Conservation (phyloP, 1,284 basidiomycete genomes). For the Anthracocystis setariae region DNA sequence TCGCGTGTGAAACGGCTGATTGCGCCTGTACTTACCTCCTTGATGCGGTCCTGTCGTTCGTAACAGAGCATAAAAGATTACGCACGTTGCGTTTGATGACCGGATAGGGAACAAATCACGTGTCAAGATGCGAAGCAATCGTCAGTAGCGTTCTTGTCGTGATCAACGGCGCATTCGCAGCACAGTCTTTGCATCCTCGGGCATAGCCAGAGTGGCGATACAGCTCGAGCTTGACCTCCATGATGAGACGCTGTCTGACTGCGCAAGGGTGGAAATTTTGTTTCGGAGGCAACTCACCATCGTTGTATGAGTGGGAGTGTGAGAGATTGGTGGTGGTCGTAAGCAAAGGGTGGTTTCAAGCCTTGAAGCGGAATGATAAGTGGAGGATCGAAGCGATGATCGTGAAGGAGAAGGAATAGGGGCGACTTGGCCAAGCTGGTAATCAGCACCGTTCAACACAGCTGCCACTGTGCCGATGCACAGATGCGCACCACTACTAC, state of each 20-base stretch:
- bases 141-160: too few relatives aligned
- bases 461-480: constrained; percentile 2
- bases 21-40: constrained; percentile 69
- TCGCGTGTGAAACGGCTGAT: too few relatives aligned
- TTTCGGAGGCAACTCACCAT: constrained; percentile 30
- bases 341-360: constrained; percentile 8
- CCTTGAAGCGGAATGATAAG: neutral
- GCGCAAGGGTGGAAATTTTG: too few relatives aligned
- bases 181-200: too few relatives aligned
- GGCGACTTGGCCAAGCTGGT: constrained; percentile 6
- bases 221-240: too few relatives aligned
- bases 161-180: too few relatives aligned
- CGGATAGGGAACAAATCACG: neutral
- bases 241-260: too few relatives aligned
- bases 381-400: constrained; percentile 14
- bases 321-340: constrained; percentile 10
- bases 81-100: neutral
- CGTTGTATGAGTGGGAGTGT: constrained; percentile 24
- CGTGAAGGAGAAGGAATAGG: constrained; percentile 25
- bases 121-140: neutral
- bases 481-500: constrained; percentile 15
- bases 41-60: constrained; percentile 71
- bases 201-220: too few relatives aligned
- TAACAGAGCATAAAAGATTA: neutral
- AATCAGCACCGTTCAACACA: neutral